Percentiles rank a stretch among this genome's conserved stretches.
Conservation (phyloP, 257 asterid species). For the Coffea canephora region DNA sequence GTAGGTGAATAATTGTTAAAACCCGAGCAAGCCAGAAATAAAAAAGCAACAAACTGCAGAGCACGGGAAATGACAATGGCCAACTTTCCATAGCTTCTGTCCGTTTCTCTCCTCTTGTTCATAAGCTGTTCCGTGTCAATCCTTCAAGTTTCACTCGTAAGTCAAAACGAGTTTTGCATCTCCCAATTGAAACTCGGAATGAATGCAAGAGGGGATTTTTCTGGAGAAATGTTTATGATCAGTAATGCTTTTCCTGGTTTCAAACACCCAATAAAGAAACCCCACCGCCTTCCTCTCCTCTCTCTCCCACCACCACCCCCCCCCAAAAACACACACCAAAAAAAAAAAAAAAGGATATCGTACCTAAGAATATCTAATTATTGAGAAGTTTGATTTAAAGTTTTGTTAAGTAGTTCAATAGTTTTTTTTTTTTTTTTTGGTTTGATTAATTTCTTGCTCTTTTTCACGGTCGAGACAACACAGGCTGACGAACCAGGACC, state of each 20-base stretch:
- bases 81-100: not conserved
- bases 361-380: not conserved
- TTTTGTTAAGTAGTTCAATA: not conserved
- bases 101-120: not conserved
- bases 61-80: not conserved
- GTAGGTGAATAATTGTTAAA: not conserved
- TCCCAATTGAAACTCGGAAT: not conserved
- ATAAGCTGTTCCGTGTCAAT: not conserved
- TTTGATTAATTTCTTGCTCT: too few species aligned
- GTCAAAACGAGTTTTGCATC: not conserved
- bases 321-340: too few species aligned
- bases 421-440: not conserved
- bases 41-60: not conserved
- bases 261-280: too few species aligned
- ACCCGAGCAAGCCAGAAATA: too few species aligned
- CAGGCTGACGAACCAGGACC: not conserved
- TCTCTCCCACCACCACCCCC: too few species aligned
- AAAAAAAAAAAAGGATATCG: not conserved
- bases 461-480: too few species aligned
- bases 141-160: not conserved
- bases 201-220: too few species aligned
- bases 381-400: not conserved
- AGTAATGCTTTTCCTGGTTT: too few species aligned
- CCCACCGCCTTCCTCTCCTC: too few species aligned
- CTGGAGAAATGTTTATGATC: too few species aligned